These are phyloP conservation scores for Coniochaeta sp. DNA, from an alignment of 2,329 filamentous ascomycete species.

Conservation along the genomic window DNA sequence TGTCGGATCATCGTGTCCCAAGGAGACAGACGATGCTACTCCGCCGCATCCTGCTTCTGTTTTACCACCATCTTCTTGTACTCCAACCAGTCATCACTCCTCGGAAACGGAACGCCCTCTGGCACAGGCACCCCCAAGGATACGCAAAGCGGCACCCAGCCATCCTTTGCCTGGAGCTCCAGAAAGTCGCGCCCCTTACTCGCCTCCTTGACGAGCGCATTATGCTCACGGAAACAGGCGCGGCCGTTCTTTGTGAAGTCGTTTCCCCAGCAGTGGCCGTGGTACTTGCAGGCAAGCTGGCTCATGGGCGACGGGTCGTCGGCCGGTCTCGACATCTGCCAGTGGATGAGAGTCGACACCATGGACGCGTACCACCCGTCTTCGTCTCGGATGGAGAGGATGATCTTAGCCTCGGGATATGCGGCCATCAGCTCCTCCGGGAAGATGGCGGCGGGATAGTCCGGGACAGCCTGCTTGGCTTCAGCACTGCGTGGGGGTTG, in stretches of 20 bases:
- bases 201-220: conserved; percentile 13
- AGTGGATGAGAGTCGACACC: conserved; percentile 20
- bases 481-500: background rate
- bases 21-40: too few species aligned
- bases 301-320: conserved; percentile 16
- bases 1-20: too few species aligned
- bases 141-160: conserved; percentile 20
- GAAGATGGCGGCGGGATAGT: conserved; percentile 29
- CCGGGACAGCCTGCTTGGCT: conserved; percentile 14
- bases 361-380: conserved; percentile 49
- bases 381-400: conserved; percentile 51
- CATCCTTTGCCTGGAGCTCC: conserved; percentile 17
- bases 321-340: conserved; percentile 8
- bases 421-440: conserved; percentile 53
- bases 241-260: conserved; percentile 18
- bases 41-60: conserved; percentile 6
- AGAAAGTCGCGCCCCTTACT: conserved; percentile 15
- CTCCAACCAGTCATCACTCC: conserved; percentile 21
- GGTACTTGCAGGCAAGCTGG: conserved; percentile 16
- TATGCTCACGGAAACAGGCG: conserved; percentile 17
- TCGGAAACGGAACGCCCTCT: conserved; percentile 14
- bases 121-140: conserved; percentile 18
- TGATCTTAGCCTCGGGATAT: conserved; percentile 56
- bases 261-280: conserved; percentile 20
- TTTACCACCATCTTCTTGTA: conserved; percentile 19